Evolutionary conservation across 2,329 filamentous ascomycete species (phyloP), one percentile per base, ranked within the genome.

Genomic region (Penicillium italicum): DNA sequence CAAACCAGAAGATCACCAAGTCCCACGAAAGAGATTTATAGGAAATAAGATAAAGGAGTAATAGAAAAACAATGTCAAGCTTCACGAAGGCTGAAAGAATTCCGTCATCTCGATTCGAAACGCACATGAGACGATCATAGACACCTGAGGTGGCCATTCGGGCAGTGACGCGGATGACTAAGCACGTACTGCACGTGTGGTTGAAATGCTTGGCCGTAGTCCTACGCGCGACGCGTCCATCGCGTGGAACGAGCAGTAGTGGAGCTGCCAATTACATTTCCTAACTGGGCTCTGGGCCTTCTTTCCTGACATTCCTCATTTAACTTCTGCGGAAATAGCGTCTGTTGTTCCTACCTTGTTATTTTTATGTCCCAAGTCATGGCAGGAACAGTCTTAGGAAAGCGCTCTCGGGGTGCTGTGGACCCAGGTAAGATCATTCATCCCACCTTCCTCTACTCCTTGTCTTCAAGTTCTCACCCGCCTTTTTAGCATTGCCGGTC

Each of bases 371-470:
- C 56, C 43, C 43, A 51, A 43, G 59, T 62, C 56, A 77, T 77
- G 75, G 69, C 74, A 65, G 68, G 70, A 56, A 68, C 69, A 53
- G 64, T 73, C 50, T 64, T 79, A 55, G 76, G 77, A 61, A 79
- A 79, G 71, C 73, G 77, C 64, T 69, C 70, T 62, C 75, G 76
- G 53, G 20, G 26, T 33, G 38, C 10, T 12, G 61, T 72, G 45
- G 73, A 75, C 42, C 56, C 68, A 73, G 74, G 77, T 78, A 74
- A 68, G 66, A 62, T 24, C 57, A 43, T 40, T 28, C 56, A 44
- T 44, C 54, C 52, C 43, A 50, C 54, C 50, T 58, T 52, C 58
- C 53, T 54, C 59, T 41, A 22, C 22, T 28, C 58, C 40, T 41
- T 43, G 33, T 46, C 31, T 50, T 33, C 57, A 61, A 51, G 7